A percentile compares a stretch with the other conserved stretches of the same genome.
Conservation (phyloP, 2,329 filamentous ascomycete species). For the Passalora sequoiae region DNA sequence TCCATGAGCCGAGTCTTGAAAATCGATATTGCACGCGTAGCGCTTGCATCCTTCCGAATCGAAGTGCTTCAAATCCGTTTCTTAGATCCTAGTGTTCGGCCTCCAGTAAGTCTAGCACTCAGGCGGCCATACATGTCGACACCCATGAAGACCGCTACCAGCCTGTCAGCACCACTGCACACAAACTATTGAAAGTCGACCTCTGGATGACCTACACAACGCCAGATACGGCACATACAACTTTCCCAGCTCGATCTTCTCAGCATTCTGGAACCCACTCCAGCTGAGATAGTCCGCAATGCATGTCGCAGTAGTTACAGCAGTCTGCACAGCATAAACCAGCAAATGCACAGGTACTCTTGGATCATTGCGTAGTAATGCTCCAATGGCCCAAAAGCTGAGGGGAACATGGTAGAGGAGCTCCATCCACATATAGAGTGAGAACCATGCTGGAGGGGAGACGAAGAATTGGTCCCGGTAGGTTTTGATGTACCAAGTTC, state of each 20-base stretch:
- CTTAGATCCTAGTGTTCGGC: too few relatives aligned
- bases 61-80: too few relatives aligned
- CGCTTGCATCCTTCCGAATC: too few relatives aligned
- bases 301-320: constrained; percentile 58
- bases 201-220: constrained; percentile 44
- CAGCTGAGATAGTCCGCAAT: constrained; percentile 58
- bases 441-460: constrained; percentile 56
- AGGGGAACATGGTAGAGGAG: constrained; percentile 57
- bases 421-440: constrained; percentile 52
- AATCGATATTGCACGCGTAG: too few relatives aligned
- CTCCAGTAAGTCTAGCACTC: too few relatives aligned
- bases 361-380: constrained; percentile 51
- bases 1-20: too few relatives aligned
- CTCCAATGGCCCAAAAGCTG: constrained; percentile 56
- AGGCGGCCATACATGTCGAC: constrained; percentile 40
- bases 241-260: constrained; percentile 48
- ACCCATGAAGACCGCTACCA: constrained; percentile 39
- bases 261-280: constrained; percentile 40
- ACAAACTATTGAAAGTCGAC: neutral
- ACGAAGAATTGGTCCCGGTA: constrained; percentile 62
- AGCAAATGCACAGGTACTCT: constrained; percentile 57
- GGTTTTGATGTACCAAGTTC: constrained; percentile 54
- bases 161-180: constrained; percentile 1
- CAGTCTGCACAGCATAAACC: constrained; percentile 55
- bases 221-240: constrained; percentile 56